These are phyloP conservation scores for Pulchroboletus neoregius DNA, from an alignment of 1,284 basidiomycete genomes.

Conservation along the genomic window DNA sequence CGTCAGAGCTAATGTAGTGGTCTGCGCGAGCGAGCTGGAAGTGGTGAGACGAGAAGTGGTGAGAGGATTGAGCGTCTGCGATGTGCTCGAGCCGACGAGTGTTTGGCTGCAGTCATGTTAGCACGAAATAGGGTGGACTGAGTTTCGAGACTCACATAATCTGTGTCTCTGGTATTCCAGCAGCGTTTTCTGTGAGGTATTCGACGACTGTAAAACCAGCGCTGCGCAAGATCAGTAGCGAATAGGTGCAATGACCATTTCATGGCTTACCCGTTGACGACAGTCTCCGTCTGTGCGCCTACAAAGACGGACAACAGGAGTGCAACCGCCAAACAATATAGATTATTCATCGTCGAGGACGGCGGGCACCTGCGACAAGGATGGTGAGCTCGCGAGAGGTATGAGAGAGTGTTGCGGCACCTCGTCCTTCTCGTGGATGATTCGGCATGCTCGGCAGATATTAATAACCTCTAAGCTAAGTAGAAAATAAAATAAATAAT, in stretches of 20 bases:
- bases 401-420: not conserved
- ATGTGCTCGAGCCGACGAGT: slow-evolving; percentile 22
- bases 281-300: slow-evolving; percentile 47
- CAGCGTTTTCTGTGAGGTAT: slow-evolving; percentile 42
- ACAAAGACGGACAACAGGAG: slow-evolving; percentile 31
- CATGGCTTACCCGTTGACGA: slow-evolving; percentile 41
- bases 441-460: slow-evolving; percentile 27
- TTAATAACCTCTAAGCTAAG: slow-evolving; percentile 16
- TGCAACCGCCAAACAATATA: slow-evolving; percentile 23
- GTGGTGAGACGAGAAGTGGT: slow-evolving; percentile 25
- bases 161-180: slow-evolving; percentile 42
- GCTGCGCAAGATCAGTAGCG: slow-evolving; percentile 33
- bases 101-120: slow-evolving; percentile 25
- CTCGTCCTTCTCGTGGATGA: not conserved
- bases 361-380: slow-evolving; percentile 6
- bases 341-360: slow-evolving; percentile 20
- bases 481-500: slow-evolving; percentile 6
- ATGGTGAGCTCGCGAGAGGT: not conserved
- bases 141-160: slow-evolving; percentile 39
- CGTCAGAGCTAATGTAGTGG: slow-evolving; percentile 17
- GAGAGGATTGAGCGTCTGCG: slow-evolving; percentile 18
- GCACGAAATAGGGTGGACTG: not conserved
- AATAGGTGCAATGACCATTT: not conserved
- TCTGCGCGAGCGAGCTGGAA: slow-evolving; percentile 14
- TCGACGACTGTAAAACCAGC: slow-evolving; percentile 54